A percentile compares a stretch with the other conserved stretches of the same genome.
Conservation (phyloP, 2,329 filamentous ascomycete species). For the Calonectria naviculata region DNA sequence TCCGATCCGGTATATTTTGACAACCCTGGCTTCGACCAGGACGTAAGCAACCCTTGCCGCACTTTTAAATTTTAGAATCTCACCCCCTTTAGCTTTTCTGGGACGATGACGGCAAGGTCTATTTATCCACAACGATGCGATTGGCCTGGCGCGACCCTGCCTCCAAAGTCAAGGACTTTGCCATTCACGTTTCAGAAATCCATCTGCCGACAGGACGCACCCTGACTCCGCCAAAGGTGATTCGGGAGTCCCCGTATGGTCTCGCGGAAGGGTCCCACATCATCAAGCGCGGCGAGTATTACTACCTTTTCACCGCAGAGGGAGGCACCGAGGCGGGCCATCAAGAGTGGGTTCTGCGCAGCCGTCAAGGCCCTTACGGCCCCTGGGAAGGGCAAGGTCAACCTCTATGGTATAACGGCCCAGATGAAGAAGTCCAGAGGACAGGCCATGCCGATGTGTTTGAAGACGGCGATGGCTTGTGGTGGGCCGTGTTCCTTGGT, state of each 20-base stretch:
- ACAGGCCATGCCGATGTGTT: conserved; percentile 40
- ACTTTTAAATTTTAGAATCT: not conserved
- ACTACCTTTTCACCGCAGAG: conserved; percentile 40
- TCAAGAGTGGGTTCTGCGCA: conserved; percentile 63
- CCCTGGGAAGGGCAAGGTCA: conserved; percentile 57
- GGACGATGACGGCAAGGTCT: conserved; percentile 61
- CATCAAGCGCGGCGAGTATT: conserved; percentile 35
- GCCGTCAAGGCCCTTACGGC: conserved; percentile 53
- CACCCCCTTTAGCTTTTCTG: conserved; percentile 50
- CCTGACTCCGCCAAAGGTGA: conserved; percentile 47
- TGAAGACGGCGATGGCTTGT: conserved; percentile 33
- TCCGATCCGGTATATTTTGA: conserved; percentile 66
- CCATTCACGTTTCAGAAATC: conserved; percentile 58
- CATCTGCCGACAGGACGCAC: conserved; percentile 54
- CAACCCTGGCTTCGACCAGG: conserved; percentile 64
- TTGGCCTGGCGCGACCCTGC: conserved; percentile 48
- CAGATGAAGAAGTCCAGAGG: conserved; percentile 59
- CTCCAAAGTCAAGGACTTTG: conserved; percentile 62
- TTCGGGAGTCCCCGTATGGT: conserved; percentile 51
- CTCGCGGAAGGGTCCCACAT: conserved; percentile 54
- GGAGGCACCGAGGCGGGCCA: conserved; percentile 52
- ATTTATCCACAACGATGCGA: conserved; percentile 57
- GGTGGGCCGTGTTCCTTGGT: conserved; percentile 38
- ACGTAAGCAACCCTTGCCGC: conserved; percentile 32
- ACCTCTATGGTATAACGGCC: conserved; percentile 50